These are phyloP conservation scores for Westerdykella sp. DNA, from an alignment of 2,329 filamentous ascomycete species.

Conservation along the genomic window DNA sequence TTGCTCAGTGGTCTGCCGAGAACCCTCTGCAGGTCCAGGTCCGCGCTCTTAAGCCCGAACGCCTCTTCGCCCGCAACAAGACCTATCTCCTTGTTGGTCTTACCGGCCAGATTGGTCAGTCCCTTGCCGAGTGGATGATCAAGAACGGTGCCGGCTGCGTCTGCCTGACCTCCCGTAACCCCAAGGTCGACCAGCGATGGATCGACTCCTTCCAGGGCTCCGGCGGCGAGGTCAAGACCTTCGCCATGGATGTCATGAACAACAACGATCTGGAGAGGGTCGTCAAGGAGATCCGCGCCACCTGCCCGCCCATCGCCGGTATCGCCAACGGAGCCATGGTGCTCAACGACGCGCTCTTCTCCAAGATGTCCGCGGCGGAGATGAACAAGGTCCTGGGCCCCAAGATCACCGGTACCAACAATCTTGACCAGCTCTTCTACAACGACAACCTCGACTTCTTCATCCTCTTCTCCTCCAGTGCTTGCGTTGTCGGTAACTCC, in stretches of 20 bases:
- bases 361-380: slow-evolving; percentile 2
- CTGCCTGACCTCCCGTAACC: slow-evolving; percentile 35
- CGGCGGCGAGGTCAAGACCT: slow-evolving; percentile 5
- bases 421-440: slow-evolving; percentile 11
- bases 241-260: slow-evolving; percentile 4
- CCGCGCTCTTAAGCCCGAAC: too few relatives aligned
- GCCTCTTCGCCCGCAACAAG: slow-evolving; percentile 1
- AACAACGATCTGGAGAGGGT: neutral
- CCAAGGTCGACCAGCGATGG: slow-evolving; percentile 22
- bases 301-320: slow-evolving; percentile 13
- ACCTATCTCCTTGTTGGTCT: slow-evolving; percentile 11
- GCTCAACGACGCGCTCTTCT: slow-evolving; percentile 7
- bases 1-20: too few relatives aligned
- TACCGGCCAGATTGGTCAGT: slow-evolving; percentile 9
- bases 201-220: slow-evolving; percentile 2
- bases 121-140: slow-evolving; percentile 14
- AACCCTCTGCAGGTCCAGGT: too few relatives aligned
- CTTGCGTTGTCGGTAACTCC: slow-evolving; percentile 7
- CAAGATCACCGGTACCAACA: slow-evolving; percentile 11
- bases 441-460: slow-evolving; percentile 15
- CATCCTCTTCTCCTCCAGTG: slow-evolving; percentile 20
- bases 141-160: slow-evolving; percentile 11
- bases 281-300: slow-evolving; percentile 1
- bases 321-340: slow-evolving; percentile 14
- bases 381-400: slow-evolving; percentile 5